phyloP scores from a whole-genome alignment of 257 asterid species.

The Lycium ferocissimum region DNA sequence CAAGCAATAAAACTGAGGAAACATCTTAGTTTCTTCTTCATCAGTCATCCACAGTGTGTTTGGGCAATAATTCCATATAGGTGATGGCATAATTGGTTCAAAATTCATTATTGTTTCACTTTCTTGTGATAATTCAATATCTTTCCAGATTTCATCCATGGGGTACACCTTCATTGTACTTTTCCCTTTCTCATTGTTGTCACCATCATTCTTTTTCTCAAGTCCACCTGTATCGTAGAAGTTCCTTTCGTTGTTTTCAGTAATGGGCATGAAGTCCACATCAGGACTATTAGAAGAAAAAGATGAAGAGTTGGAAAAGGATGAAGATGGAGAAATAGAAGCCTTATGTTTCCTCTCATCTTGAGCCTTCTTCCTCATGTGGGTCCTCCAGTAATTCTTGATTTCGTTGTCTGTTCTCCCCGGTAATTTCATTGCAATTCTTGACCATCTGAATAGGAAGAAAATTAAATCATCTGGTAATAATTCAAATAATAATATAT shows the following conservation, averaged over 20 bases:
- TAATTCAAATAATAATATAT: not conserved
- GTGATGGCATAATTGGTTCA: constrained; percentile 40
- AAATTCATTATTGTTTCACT: constrained; percentile 28
- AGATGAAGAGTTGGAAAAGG: constrained; percentile 57
- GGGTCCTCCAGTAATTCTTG: constrained; percentile 68
- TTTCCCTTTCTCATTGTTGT: not conserved
- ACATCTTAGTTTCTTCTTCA: constrained; percentile 24
- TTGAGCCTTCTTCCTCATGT: constrained; percentile 83
- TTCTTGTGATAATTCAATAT: constrained; percentile 61
- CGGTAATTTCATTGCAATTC: constrained; percentile 78
- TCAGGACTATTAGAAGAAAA: constrained; percentile 40
- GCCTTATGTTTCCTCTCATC: constrained; percentile 58
- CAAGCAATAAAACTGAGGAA: constrained; percentile 11
- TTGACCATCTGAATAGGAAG: constrained; percentile 72
- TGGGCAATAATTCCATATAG: constrained; percentile 63
- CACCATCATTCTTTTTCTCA: constrained; percentile 37
- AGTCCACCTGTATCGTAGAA: constrained; percentile 73
- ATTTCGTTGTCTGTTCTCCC: constrained; percentile 20
- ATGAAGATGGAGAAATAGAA: constrained; percentile 38
- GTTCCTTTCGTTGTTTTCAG: constrained; percentile 45
- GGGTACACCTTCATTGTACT: constrained; percentile 48
- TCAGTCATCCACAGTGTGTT: constrained; percentile 52
- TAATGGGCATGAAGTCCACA: constrained; percentile 34
- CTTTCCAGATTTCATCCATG: constrained; percentile 91
- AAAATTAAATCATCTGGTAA: not conserved